Evolutionary conservation across 768 basidiomycete species (phyloP), one percentile per base, ranked within the genome.

Genomic region (Tylopilus balloui): DNA sequence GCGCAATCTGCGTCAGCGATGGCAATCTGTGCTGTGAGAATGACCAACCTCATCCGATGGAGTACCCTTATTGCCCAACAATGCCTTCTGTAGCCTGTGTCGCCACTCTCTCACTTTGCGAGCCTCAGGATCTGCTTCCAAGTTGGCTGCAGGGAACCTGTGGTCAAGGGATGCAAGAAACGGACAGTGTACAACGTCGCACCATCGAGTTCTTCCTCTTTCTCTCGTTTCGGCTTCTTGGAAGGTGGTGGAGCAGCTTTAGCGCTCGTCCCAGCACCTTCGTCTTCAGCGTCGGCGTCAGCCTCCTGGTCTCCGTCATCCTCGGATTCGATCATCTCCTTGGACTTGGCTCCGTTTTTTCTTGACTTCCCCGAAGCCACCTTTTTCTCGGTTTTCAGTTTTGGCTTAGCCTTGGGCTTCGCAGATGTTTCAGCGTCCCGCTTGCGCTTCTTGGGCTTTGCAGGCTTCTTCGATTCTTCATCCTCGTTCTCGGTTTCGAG

Each of bases 31-130:
- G 42, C n/a, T 15, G 28, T 6, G 14, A 1, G 34, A 19, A 36
- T 25, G 20, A 69, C 76, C 45, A 56, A 89, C 87, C 55, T 83
- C 82, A 10, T 79, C 78, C 58, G 80, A 83, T 5, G 88, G 85
- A 8, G 74, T 54, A 6, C 71, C 69, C 68, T 84, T 84, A 55
- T 71, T 78, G 56, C 83, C 81, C 45, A 94, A 64, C 72, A 92
- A 87, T 0, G 81, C 87, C 67, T 92, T 88, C 70, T 97, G 93
- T 3, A 96, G 77, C 67, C 82, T 87, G 67, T 95, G 92, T 56
- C 94, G 77, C 92, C 93, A 95, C 50, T 89, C 87, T 62, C 88
- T 84, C 58, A 94, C 91, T 66, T 85, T 84, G 47, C 72, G 60
- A 20, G 82, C 86, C 52, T 86, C 84, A 2, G 76, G 76, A 65